Percentiles rank a stretch among this genome's conserved stretches.
Conservation (phyloP, 768 basidiomycete genomes). For the Mycena polygramma region DNA sequence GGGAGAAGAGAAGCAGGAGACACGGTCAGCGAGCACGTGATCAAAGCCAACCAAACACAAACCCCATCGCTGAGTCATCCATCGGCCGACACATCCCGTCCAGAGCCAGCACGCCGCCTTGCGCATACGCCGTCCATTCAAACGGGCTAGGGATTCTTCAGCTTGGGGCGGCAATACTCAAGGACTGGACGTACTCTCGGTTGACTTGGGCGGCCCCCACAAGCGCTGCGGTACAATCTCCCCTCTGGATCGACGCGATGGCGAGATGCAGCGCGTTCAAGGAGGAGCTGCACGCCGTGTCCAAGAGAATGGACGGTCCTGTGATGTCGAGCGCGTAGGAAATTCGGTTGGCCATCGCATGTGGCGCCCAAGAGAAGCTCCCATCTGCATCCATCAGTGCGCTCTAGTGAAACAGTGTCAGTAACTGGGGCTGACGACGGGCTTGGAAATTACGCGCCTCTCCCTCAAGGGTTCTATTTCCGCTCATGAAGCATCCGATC, state of each 20-base stretch:
- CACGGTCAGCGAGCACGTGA: neutral
- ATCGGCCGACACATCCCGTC: constrained; percentile 34
- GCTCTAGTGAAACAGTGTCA: neutral
- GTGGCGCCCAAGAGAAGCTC: constrained; percentile 29
- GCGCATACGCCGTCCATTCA: constrained; percentile 14
- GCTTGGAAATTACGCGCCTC: neutral
- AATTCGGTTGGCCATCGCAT: constrained; percentile 46
- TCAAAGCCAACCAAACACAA: neutral
- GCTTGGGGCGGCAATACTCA: constrained; percentile 9
- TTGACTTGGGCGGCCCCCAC: constrained; percentile 51
- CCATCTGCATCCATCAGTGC: constrained; percentile 17
- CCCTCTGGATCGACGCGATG: constrained; percentile 48
- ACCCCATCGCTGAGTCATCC: constrained; percentile 11
- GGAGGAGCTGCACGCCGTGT: constrained; percentile 55
- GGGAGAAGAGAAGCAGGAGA: neutral
- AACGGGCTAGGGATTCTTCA: neutral
- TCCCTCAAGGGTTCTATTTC: constrained; percentile 4
- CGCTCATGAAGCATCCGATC: constrained; percentile 23
- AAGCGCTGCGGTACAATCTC: constrained; percentile 54
- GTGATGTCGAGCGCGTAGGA: constrained; percentile 45
- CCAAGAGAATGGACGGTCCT: constrained; percentile 52
- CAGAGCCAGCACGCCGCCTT: constrained; percentile 13
- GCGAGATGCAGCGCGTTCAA: constrained; percentile 55
- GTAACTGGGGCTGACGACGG: no score
- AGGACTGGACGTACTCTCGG: constrained; percentile 11